Conservation (phyloP, 2,329 filamentous ascomycete species). For the Rasamsonia emersonii region DNA sequence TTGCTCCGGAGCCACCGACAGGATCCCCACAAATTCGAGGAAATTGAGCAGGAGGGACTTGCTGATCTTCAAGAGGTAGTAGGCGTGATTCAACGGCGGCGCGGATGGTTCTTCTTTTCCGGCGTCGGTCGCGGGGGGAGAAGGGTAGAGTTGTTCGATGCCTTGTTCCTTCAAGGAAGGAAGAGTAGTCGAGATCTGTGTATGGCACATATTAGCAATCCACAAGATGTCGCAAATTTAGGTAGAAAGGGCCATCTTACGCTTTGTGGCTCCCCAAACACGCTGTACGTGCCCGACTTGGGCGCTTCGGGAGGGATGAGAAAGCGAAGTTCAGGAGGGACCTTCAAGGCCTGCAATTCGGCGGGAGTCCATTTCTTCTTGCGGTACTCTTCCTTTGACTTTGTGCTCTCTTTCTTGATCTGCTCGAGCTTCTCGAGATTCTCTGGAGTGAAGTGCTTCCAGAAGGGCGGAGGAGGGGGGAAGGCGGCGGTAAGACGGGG, state of each 20-base stretch:
- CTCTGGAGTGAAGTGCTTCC: slow-evolving; percentile 72
- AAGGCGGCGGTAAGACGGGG: slow-evolving; percentile 56
- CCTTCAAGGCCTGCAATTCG: slow-evolving; percentile 30
- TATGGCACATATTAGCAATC: background rate
- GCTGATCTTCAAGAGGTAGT: slow-evolving; percentile 64
- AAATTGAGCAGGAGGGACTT: slow-evolving; percentile 86
- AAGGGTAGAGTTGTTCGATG: slow-evolving; percentile 61
- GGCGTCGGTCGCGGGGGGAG: slow-evolving; percentile 44
- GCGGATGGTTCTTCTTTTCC: slow-evolving; percentile 39
- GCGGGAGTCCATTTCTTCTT: slow-evolving; percentile 25
- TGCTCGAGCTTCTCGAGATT: slow-evolving; percentile 56
- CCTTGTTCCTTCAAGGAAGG: slow-evolving; percentile 61
- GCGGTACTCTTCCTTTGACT: slow-evolving; percentile 20
- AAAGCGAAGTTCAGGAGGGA: slow-evolving; percentile 64
- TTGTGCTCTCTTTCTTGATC: slow-evolving; percentile 34
- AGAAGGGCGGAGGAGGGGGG: slow-evolving; percentile 83
- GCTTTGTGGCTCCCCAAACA: slow-evolving; percentile 62
- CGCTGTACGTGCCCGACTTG: slow-evolving; percentile 58
- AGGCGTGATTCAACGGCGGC: slow-evolving; percentile 42
- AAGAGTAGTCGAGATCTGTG: slow-evolving; percentile 48
- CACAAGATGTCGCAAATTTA: background rate
- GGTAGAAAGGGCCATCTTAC: slow-evolving; percentile 25
- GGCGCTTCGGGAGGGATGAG: slow-evolving; percentile 77
- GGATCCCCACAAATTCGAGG: slow-evolving; percentile 67
- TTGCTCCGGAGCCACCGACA: slow-evolving; percentile 58